Evolutionary conservation across 192 early-diverging fungal species (phyloP).

Genomic region (Coemansia sp.): DNA sequence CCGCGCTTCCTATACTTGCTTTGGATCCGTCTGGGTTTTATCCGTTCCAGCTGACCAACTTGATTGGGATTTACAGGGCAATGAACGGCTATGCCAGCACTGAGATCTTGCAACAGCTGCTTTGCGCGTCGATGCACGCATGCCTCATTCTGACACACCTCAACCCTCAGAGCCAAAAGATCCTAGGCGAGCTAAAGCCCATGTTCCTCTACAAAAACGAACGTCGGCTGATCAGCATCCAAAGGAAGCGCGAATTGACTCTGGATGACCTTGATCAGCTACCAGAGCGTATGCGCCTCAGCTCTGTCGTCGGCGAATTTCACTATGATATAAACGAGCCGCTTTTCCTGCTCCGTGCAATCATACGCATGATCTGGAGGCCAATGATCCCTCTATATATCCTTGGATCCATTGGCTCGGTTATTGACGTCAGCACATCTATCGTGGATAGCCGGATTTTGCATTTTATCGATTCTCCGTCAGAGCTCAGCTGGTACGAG

Average conservation of each 20-base stretch:
- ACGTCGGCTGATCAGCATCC: constrained; percentile 24
- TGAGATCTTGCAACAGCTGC: not conserved
- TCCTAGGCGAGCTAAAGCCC: not conserved
- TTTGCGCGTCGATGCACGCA: constrained; percentile 1
- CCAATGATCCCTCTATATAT: constrained; percentile 39
- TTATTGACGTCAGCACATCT: not conserved
- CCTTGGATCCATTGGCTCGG: constrained; percentile 7
- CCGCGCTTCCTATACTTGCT: constrained; percentile 4
- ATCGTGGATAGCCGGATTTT: constrained; percentile 15
- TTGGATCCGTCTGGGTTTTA: not conserved
- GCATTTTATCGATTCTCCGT: constrained; percentile 26
- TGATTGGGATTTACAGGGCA: constrained; percentile 18
- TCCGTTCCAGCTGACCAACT: constrained; percentile 17
- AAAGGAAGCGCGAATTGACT: constrained; percentile 18
- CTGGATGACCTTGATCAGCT: constrained; percentile 27
- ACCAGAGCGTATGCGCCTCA: constrained; percentile 22
- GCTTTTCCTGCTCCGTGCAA: constrained; percentile 39
- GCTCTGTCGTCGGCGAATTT: constrained; percentile 20
- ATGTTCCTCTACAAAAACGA: constrained; percentile 18
- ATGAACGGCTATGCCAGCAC: constrained; percentile 1
- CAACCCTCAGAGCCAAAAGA: constrained; percentile 11
- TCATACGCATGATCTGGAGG: constrained; percentile 41
- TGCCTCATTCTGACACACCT: constrained; percentile 17
- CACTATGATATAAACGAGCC: constrained; percentile 31
- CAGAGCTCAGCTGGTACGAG: constrained; percentile 24